phyloP scores from a whole-genome alignment of 352 stramenopile species.

The Globisporangium nagaii region DNA sequence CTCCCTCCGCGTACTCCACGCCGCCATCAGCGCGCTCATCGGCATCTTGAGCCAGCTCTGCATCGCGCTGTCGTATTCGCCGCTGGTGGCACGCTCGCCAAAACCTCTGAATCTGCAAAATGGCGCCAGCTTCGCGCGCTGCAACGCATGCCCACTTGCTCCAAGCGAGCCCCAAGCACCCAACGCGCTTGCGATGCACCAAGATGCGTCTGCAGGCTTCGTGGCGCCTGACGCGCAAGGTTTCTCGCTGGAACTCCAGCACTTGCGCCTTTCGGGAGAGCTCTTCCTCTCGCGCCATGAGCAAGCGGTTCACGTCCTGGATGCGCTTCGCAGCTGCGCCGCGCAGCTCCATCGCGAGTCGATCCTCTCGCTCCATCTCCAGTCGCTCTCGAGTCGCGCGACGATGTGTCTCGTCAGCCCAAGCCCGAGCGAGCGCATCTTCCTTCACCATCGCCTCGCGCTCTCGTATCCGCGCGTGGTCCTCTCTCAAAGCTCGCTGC shows the following conservation, averaged over 20 bases:
- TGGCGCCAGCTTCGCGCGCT: background rate
- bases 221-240: background rate
- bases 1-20: slow-evolving; percentile 1
- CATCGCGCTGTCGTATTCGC: background rate
- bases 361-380: slow-evolving; percentile 19
- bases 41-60: background rate
- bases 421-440: slow-evolving; percentile 10
- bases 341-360: background rate
- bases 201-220: background rate
- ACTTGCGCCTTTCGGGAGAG: slow-evolving; percentile 1
- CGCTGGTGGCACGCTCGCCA: background rate
- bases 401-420: background rate
- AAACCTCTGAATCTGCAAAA: background rate
- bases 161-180: background rate
- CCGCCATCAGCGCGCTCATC: background rate
- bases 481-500: slow-evolving; percentile 12
- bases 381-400: slow-evolving; percentile 4
- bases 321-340: slow-evolving; percentile 5
- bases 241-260: background rate
- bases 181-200: background rate
- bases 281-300: slow-evolving; percentile 10
- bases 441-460: slow-evolving; percentile 27
- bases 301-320: slow-evolving; percentile 9
- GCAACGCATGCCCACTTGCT: background rate
- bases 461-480: slow-evolving; percentile 14